These are phyloP conservation scores for Kodamaea plutei DNA, from an alignment of 1,139 yeast species.

Conservation along the genomic window DNA sequence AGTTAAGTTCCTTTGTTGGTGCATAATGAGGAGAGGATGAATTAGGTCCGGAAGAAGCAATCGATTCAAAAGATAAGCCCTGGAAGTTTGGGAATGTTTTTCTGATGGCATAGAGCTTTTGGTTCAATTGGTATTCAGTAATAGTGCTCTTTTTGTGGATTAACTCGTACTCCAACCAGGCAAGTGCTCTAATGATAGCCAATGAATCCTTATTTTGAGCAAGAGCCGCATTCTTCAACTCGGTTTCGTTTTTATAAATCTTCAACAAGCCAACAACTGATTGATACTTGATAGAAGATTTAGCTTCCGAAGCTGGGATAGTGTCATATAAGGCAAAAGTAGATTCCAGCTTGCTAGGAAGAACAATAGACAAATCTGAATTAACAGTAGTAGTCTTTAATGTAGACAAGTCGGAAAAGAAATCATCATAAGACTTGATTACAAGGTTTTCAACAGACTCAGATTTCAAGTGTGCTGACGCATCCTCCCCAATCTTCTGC, in stretches of 20 bases:
- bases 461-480: slow-evolving; percentile 22
- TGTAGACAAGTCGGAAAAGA: slow-evolving; percentile 27
- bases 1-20: slow-evolving; percentile 40
- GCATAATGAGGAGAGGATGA: slow-evolving; percentile 55
- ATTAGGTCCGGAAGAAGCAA: slow-evolving; percentile 52
- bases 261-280: slow-evolving; percentile 37
- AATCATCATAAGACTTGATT: slow-evolving; percentile 27
- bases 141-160: slow-evolving; percentile 21
- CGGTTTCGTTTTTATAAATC: slow-evolving; percentile 35
- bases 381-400: slow-evolving; percentile 19
- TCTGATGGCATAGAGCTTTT: slow-evolving; percentile 40
- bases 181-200: slow-evolving; percentile 35
- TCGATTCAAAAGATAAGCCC: slow-evolving; percentile 52
- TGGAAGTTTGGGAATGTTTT: slow-evolving; percentile 42
- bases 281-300: slow-evolving; percentile 21
- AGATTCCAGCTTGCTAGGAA: slow-evolving; percentile 30
- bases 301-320: slow-evolving; percentile 28
- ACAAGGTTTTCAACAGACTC: slow-evolving; percentile 22
- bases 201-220: slow-evolving; percentile 46
- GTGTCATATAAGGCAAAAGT: slow-evolving; percentile 32
- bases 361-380: slow-evolving; percentile 20
- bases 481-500: slow-evolving; percentile 22
- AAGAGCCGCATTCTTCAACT: slow-evolving; percentile 34
- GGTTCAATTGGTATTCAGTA: slow-evolving; percentile 42
- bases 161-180: slow-evolving; percentile 42